Percentiles rank a stretch among this genome's conserved stretches.
Conservation (phyloP, 352 stramenopile genomes). For the Pythium brassicae region DNA sequence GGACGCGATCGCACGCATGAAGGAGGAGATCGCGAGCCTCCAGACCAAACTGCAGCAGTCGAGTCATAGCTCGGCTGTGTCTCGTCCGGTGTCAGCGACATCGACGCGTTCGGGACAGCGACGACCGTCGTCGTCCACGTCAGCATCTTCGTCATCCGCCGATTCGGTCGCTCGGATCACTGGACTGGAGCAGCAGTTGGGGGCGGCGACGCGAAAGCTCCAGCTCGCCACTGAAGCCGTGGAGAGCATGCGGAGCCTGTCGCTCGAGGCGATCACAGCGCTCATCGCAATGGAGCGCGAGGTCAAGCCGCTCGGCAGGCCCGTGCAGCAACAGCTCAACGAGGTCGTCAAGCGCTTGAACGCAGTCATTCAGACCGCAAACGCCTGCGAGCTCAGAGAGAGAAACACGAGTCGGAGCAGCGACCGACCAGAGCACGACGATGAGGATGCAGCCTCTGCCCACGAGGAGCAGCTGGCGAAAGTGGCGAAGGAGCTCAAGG, state of each 20-base stretch:
- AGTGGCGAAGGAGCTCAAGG: slow-evolving; percentile 52
- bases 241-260: slow-evolving; percentile 50
- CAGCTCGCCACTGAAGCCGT: slow-evolving; percentile 39
- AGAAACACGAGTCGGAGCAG: slow-evolving; percentile 10
- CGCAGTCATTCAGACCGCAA: slow-evolving; percentile 52
- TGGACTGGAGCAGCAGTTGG: slow-evolving; percentile 21
- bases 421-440: slow-evolving; percentile 11
- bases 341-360: slow-evolving; percentile 81
- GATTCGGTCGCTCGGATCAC: neutral
- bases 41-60: slow-evolving; percentile 59
- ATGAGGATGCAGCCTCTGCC: neutral
- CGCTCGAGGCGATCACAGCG: slow-evolving; percentile 60
- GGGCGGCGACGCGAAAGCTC: slow-evolving; percentile 34
- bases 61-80: neutral
- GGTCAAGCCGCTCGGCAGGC: slow-evolving; percentile 60
- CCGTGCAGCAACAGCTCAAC: slow-evolving; percentile 75
- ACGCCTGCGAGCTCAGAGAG: slow-evolving; percentile 26
- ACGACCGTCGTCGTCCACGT: neutral
- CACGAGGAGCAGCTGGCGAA: slow-evolving; percentile 20
- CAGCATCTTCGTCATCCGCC: neutral
- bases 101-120: neutral
- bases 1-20: slow-evolving; percentile 66
- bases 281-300: slow-evolving; percentile 77
- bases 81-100: slow-evolving; percentile 2
- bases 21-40: slow-evolving; percentile 66